Evolutionary conservation across 2,329 filamentous ascomycete genomes (phyloP), one percentile per base, ranked within the genome.

Genomic region (Penicillium brasilianum): DNA sequence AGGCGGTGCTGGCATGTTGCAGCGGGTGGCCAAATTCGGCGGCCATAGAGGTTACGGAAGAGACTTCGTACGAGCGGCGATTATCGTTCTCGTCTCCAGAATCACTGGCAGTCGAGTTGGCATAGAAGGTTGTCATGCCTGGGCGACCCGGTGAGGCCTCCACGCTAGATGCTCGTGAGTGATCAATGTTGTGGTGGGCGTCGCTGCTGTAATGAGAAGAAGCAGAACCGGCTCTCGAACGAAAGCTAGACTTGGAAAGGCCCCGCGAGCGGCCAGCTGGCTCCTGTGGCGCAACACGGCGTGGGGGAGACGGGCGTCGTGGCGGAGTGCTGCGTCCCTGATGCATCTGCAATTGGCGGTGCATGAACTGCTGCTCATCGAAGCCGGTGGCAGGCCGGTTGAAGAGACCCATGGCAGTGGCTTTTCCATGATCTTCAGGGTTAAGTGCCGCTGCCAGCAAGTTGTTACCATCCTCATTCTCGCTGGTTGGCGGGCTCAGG

Each of bases 301-400:
- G 66, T 1, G 70, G 66, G 32, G 73, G 71, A 13, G 73, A 72
- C 20, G 67, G 69, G 30, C 70, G 71, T n/a, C 65, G 73, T 60
- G 61, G 69, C 55, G 89, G 86, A 0, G 86, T 87, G 58, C 90
- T 89, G 28, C 89, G 85, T 30, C 88, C 90, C 70, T 90, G 86
- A 65, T 94, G 90, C 74, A 97, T 86, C 73, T 93, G 90, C 51
- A 91, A 80, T 71, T 96, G 90, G 48, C 92, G 87, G 72, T 96
- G 90, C 5, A 91, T 86, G 70, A 92, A 97, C 71, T 92, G 90
- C 20, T 89, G 87, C 71, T 97, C 93, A 70, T 96, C 92, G 68
- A 95, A 97, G 8, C 88, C 85, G 54, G 89, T 86, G 1, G 81
- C 79, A 1, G 93, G 91, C 72, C 92, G 92, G 66, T 90, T 90